These are phyloP conservation scores for Malania oleifera DNA, from an alignment of 164 flowering plant species.

Conservation along the genomic window DNA sequence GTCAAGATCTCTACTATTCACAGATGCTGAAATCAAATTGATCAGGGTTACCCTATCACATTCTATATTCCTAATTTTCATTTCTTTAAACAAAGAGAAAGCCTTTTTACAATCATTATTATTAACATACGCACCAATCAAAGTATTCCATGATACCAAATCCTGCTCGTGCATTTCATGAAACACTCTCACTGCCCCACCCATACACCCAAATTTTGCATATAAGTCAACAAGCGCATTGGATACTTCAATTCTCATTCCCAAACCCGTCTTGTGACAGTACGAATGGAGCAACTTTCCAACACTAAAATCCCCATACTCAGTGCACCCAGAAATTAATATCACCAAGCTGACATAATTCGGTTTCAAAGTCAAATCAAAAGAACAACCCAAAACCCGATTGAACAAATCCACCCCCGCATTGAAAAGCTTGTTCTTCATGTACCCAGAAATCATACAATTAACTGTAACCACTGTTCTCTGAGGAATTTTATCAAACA, in stretches of 20 bases:
- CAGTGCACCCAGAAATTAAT: constrained; percentile 25
- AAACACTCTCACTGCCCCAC: constrained; percentile 20
- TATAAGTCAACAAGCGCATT: constrained; percentile 26
- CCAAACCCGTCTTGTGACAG: constrained; percentile 16
- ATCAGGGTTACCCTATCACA: constrained; percentile 21
- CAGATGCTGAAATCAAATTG: constrained; percentile 23
- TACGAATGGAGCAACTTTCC: constrained; percentile 25
- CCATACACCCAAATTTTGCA: constrained; percentile 18
- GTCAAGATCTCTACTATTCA: constrained; percentile 14
- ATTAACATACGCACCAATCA: constrained; percentile 24
- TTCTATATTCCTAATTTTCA: constrained; percentile 16
- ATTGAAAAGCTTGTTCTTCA: constrained; percentile 19
- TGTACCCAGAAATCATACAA: constrained; percentile 25
- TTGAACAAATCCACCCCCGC: constrained; percentile 20
- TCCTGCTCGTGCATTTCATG: constrained; percentile 20
- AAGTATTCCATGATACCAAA: constrained; percentile 27
- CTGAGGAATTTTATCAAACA: constrained; percentile 23
- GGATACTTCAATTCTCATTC: constrained; percentile 8
- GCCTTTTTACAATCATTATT: constrained; percentile 18
- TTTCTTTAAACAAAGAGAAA: constrained; percentile 24
- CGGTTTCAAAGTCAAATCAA: constrained; percentile 16
- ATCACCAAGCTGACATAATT: constrained; percentile 24
- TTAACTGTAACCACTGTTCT: constrained; percentile 23
- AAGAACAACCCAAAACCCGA: constrained; percentile 17
- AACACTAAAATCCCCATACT: constrained; percentile 13